phyloP scores from a whole-genome alignment of 345 rosid genomes.

The Mangifera indica region DNA sequence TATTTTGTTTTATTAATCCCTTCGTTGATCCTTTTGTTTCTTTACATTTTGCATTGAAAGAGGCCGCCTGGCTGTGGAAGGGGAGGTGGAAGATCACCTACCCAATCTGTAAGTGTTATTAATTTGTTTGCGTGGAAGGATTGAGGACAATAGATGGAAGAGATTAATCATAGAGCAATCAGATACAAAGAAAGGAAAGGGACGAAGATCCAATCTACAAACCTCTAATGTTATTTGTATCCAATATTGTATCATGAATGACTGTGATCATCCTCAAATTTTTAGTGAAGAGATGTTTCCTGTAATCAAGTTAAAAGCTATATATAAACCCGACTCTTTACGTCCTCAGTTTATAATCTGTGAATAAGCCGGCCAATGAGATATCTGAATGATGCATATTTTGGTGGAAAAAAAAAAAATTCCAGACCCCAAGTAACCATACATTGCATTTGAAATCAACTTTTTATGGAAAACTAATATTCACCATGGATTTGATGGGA shows the following conservation, averaged over 20 bases:
- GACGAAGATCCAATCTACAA: slow-evolving; percentile 8
- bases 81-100: slow-evolving; percentile 58
- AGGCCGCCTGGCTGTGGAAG: slow-evolving; percentile 27
- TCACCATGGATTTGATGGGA: no score
- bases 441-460: no score
- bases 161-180: slow-evolving; percentile 11
- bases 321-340: neutral
- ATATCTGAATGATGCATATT: no score
- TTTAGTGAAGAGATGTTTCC: slow-evolving; percentile 47
- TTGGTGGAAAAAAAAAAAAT: no score
- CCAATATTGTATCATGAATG: slow-evolving; percentile 26
- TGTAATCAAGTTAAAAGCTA: slow-evolving; percentile 18
- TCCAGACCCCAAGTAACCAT: no score
- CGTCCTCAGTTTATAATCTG: neutral
- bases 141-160: slow-evolving; percentile 14
- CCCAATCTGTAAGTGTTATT: slow-evolving; percentile 34
- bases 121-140: slow-evolving; percentile 31
- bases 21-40: slow-evolving; percentile 22
- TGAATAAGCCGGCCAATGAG: no score
- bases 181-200: slow-evolving; percentile 7
- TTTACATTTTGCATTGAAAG: slow-evolving; percentile 5
- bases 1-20: slow-evolving; percentile 8
- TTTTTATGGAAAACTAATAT: no score
- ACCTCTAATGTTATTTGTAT: slow-evolving; percentile 17
- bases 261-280: slow-evolving; percentile 50